These are phyloP conservation scores for Aspergillus quadrilineatus DNA, from an alignment of 2,329 filamentous ascomycete genomes.

Conservation along the genomic window DNA sequence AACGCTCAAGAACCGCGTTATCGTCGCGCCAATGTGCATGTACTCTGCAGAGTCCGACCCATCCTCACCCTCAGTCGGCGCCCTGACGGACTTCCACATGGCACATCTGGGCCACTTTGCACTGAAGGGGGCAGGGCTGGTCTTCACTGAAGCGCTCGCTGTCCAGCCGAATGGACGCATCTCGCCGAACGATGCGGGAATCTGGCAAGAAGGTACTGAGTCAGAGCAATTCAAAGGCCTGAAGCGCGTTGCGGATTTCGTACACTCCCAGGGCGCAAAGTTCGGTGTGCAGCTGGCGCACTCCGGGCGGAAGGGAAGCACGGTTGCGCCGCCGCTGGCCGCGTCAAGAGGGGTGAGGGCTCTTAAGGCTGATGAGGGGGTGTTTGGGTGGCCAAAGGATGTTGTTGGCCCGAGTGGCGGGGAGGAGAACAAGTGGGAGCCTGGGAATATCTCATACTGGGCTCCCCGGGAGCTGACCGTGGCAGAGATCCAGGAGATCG, in stretches of 20 bases:
- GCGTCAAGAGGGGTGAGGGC: not conserved
- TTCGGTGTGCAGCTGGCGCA: slow-evolving; percentile 6
- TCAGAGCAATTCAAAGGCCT: slow-evolving; percentile 51
- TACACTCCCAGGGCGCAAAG: slow-evolving; percentile 8
- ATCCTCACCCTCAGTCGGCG: slow-evolving; percentile 32
- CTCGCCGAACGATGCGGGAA: slow-evolving; percentile 2
- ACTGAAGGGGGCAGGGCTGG: slow-evolving; percentile 5
- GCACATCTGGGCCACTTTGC: slow-evolving; percentile 5
- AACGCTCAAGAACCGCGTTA: slow-evolving; percentile 8
- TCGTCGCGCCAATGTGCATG: slow-evolving; percentile 11
- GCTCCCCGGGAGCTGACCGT: slow-evolving; percentile 21
- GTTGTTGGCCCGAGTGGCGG: slow-evolving; percentile 7
- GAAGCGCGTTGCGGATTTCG: slow-evolving; percentile 8
- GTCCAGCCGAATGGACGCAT: slow-evolving; percentile 9
- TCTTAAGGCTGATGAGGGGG: slow-evolving; percentile 3
- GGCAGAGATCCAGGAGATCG: slow-evolving; percentile 42
- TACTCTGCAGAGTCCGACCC: slow-evolving; percentile 39
- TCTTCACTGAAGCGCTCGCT: slow-evolving; percentile 3
- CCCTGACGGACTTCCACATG: slow-evolving; percentile 7
- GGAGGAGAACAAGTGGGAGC: slow-evolving; percentile 1
- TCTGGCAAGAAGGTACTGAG: slow-evolving; percentile 22
- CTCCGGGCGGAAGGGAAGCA: slow-evolving; percentile 7
- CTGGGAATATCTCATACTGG: slow-evolving; percentile 30
- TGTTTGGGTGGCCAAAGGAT: slow-evolving; percentile 6
- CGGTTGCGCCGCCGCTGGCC: slow-evolving; percentile 3